Conservation (phyloP, 2,329 filamentous ascomycete genomes). For the Monosporascus sp. region DNA sequence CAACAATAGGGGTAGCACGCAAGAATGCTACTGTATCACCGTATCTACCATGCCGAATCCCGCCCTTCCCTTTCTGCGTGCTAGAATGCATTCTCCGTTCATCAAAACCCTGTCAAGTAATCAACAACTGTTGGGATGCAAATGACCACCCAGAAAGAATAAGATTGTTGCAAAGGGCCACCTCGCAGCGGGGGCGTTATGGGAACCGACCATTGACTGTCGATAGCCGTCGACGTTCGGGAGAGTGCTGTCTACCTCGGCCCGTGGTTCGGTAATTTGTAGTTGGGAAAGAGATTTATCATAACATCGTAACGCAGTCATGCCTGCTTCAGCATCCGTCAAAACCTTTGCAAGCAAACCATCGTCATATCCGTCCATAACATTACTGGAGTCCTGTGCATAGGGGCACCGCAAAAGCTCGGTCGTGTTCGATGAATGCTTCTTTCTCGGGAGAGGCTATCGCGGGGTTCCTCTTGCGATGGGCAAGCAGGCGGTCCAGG, state of each 20-base stretch:
- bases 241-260: conserved; percentile 5
- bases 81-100: neutral
- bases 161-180: neutral
- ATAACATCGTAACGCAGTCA: neutral
- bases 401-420: conserved; percentile 13
- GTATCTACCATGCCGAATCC: too few relatives aligned
- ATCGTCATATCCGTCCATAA: conserved; percentile 6
- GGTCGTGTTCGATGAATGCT: conserved; percentile 10
- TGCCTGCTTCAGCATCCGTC: conserved; percentile 2
- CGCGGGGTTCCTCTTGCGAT: conserved; percentile 9
- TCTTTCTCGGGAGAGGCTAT: conserved; percentile 18
- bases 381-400: conserved; percentile 13
- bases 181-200: too few relatives aligned
- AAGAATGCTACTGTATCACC: too few relatives aligned
- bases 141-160: neutral
- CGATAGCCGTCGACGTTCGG: too few relatives aligned
- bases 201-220: too few relatives aligned
- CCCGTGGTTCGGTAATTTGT: neutral
- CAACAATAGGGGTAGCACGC: too few relatives aligned
- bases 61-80: neutral
- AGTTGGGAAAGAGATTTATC: neutral
- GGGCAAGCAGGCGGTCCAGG: conserved; percentile 18
- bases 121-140: neutral
- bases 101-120: neutral
- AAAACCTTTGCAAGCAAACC: conserved; percentile 9